These are phyloP conservation scores for Phoma sp. DNA, from an alignment of 2,329 filamentous ascomycete species.

Conservation along the genomic window DNA sequence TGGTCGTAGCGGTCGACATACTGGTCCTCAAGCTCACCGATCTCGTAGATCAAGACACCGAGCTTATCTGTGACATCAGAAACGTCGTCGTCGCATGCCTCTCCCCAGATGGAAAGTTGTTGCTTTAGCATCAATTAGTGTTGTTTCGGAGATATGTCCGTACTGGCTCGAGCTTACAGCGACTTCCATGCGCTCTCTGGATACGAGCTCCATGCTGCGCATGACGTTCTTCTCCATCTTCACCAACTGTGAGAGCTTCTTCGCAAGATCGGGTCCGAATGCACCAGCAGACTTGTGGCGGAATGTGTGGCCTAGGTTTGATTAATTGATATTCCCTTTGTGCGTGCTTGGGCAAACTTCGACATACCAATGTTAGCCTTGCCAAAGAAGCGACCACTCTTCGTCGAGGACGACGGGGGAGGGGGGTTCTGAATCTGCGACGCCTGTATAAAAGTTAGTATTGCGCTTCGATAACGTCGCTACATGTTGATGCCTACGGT, in stretches of 20 bases:
- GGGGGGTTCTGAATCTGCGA: constrained; percentile 91
- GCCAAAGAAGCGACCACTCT: constrained; percentile 88
- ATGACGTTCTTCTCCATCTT: constrained; percentile 99
- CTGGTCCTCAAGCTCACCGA: constrained; percentile 96
- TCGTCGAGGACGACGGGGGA: constrained; percentile 89
- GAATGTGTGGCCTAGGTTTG: constrained; percentile 68
- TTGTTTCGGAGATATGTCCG: constrained; percentile 6
- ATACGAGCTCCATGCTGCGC: constrained; percentile 95
- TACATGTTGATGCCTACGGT: constrained; percentile 56
- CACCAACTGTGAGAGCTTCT: constrained; percentile 96
- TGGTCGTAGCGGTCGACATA: constrained; percentile 99
- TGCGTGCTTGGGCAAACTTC: no score
- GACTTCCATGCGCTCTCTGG: constrained; percentile 96
- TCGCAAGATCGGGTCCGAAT: constrained; percentile 86
- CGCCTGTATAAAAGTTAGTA: constrained; percentile 55
- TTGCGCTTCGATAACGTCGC: not conserved
- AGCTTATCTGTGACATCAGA: constrained; percentile 99
- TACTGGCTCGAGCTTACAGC: constrained; percentile 71
- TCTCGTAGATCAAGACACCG: constrained; percentile 96
- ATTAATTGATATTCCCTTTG: not conserved
- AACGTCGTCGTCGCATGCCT: constrained; percentile 94
- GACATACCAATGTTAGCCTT: constrained; percentile 78
- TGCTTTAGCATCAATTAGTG: constrained; percentile 64
- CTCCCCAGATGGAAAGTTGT: constrained; percentile 99
- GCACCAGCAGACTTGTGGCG: constrained; percentile 77